phyloP scores from a whole-genome alignment of 768 basidiomycete genomes.

The Kockovaella imperatae region DNA sequence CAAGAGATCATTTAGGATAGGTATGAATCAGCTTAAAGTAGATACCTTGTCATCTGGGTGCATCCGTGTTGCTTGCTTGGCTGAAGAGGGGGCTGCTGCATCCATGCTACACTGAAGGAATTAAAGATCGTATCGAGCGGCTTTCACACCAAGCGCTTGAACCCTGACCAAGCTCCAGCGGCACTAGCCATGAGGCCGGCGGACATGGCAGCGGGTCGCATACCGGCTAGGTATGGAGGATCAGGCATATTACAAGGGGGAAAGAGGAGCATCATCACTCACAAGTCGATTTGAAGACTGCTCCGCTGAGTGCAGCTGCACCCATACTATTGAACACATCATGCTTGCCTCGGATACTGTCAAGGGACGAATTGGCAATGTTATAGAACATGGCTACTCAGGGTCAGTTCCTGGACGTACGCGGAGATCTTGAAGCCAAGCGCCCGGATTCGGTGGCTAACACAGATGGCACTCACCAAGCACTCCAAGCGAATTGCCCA shows the following conservation, averaged over 20 bases:
- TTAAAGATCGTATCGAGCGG: background rate
- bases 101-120: background rate
- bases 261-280: constrained; percentile 38
- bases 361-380: constrained; percentile 88
- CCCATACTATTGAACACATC: constrained; percentile 85
- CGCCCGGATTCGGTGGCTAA: background rate
- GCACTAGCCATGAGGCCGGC: constrained; percentile 80
- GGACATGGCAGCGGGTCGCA: constrained; percentile 79
- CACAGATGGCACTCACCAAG: constrained; percentile 60
- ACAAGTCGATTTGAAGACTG: constrained; percentile 91
- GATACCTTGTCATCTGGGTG: too few species aligned
- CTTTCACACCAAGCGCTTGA: constrained; percentile 56
- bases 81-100: background rate
- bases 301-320: constrained; percentile 83
- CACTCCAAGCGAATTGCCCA: constrained; percentile 97
- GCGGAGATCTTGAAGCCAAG: background rate
- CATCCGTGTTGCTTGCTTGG: background rate
- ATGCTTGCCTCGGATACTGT: constrained; percentile 78
- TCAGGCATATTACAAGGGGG: constrained; percentile 1
- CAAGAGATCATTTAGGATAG: background rate
- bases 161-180: constrained; percentile 89
- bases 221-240: constrained; percentile 61
- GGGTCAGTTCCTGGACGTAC: background rate
- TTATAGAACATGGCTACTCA: constrained; percentile 85
- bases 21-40: too few species aligned